phyloP scores from a whole-genome alignment of 345 rosid genomes.

The Chamaenerion angustifolium region DNA sequence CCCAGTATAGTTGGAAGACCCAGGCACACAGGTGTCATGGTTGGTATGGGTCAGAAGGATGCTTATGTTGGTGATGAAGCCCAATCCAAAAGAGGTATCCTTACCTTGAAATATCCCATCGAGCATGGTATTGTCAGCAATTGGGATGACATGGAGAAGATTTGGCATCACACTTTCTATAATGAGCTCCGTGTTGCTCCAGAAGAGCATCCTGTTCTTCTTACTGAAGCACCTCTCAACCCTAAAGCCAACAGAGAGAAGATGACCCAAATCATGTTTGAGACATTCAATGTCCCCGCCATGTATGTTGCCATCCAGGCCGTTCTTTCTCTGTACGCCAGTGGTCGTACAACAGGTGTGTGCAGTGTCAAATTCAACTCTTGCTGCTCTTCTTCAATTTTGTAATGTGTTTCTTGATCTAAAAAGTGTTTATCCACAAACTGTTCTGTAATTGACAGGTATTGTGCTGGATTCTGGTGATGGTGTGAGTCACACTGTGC shows the following conservation, averaged over 20 bases:
- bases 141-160: conserved; percentile 78
- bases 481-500: conserved; percentile 60
- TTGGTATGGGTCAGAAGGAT: conserved; percentile 73
- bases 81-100: conserved; percentile 64
- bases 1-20: conserved; percentile 66
- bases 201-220: conserved; percentile 51
- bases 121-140: conserved; percentile 71
- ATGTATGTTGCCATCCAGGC: conserved; percentile 63
- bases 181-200: conserved; percentile 66
- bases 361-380: background rate
- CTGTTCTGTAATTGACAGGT: conserved; percentile 16
- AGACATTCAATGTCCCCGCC: conserved; percentile 55
- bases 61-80: conserved; percentile 73
- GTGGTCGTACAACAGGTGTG: conserved; percentile 57
- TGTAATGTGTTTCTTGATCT: background rate
- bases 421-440: background rate
- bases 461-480: conserved; percentile 67
- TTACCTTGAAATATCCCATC: conserved; percentile 60
- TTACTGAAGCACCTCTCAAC: conserved; percentile 54
- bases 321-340: conserved; percentile 43
- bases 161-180: conserved; percentile 74
- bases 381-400: background rate
- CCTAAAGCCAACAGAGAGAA: conserved; percentile 62
- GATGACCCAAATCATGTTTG: conserved; percentile 79
- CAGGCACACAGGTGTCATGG: conserved; percentile 70